Evolutionary conservation across 306 rosid genomes (phyloP), one percentile per base, ranked within the genome.

Genomic region (Castanea crenata): DNA sequence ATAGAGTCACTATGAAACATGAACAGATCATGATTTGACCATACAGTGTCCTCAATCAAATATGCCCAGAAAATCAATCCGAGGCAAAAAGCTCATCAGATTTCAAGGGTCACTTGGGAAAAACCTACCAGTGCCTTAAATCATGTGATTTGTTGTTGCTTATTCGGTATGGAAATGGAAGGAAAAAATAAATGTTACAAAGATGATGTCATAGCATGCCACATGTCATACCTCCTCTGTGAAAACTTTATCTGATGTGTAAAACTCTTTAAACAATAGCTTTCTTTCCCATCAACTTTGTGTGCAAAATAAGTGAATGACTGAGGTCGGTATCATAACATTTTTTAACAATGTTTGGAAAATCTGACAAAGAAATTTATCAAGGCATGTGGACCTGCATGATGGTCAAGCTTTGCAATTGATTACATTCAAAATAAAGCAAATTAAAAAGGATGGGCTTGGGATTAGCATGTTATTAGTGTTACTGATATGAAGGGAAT

Each of bases 1-100:
- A 94, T 94, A 56, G 96, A 85, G 87, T 64, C 78, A 74, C 83
- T 69, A 74, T 85, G 83, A 49, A 49, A 49, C 54, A 49, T 49
- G 54, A 68, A 81, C 76, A 63, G 81, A 82, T 44, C 78, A 74
- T 90, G 91, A 87, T 89, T 89, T 83, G 92, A 91, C 92, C 71
- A 80, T 74, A 81, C 89, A 76, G 74, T 81, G 77, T 77, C 81
- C 76, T 80, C 86, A 88, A 86, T 65, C 77, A 82, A 51, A 67
- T 78, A 84, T 73, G 67, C 80, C 75, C 73, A 63, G 74, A 78
- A 81, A 74, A 79, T 78, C 80, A 46, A 44, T 80, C 20, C 85
- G 25, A 81, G 71, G 27, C 76, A 71, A 46, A 18, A 71, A 69
- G 70, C 44, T 76, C 80, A 76, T 21, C 27, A 67, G 16, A 27